These are phyloP conservation scores for Bryoerythrophyllum caledonicum DNA, from an alignment of 225 moss, liverwort and hornwort genomes.

Conservation along the genomic window DNA sequence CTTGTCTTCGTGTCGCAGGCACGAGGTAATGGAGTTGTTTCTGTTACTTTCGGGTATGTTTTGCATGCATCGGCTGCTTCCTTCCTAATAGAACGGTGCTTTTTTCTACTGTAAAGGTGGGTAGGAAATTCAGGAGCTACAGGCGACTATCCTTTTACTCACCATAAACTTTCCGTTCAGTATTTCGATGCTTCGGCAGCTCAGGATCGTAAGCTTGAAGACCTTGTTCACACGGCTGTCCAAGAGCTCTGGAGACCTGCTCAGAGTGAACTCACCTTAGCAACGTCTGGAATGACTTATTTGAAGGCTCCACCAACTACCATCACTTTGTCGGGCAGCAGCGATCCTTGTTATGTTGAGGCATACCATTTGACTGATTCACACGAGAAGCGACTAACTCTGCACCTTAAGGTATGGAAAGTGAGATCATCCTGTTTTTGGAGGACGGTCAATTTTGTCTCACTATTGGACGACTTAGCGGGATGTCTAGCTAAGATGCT, in stretches of 20 bases:
- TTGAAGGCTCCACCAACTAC: slow-evolving; percentile 58
- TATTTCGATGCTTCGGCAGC: slow-evolving; percentile 72
- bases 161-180: slow-evolving; percentile 77
- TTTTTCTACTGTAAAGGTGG: slow-evolving; percentile 47
- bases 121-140: slow-evolving; percentile 62
- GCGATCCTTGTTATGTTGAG: slow-evolving; percentile 84
- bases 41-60: neutral
- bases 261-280: slow-evolving; percentile 63
- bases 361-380: slow-evolving; percentile 78
- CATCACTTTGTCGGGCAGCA: slow-evolving; percentile 68
- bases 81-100: neutral
- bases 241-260: slow-evolving; percentile 76
- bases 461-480: slow-evolving; percentile 3
- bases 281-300: slow-evolving; percentile 44
- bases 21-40: slow-evolving; percentile 9
- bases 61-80: slow-evolving; percentile 1
- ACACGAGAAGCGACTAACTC: slow-evolving; percentile 66
- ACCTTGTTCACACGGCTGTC: slow-evolving; percentile 69
- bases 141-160: slow-evolving; percentile 77
- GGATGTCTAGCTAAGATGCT: neutral
- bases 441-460: neutral
- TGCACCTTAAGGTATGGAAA: slow-evolving; percentile 67
- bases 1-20: neutral
- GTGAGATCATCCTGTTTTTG: neutral
- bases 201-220: slow-evolving; percentile 77